Evolutionary conservation across 2,329 filamentous ascomycete genomes (phyloP).

Genomic region (Ambrosiella xylebori): DNA sequence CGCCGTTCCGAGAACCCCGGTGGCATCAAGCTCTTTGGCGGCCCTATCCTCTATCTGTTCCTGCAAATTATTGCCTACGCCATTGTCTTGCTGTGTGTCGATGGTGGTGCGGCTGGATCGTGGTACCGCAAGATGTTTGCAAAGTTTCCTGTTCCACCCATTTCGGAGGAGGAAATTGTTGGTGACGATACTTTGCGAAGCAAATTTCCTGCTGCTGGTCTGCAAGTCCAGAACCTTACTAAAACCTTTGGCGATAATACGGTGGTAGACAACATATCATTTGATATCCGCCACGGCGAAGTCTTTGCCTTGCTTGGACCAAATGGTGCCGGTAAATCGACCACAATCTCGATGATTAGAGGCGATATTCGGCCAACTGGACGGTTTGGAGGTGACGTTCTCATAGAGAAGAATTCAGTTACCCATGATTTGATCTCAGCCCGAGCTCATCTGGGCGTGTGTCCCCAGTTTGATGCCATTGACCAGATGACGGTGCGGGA

Average conservation of each 20-base stretch:
- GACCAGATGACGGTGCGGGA: conserved; percentile 82
- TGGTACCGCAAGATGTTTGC: conserved; percentile 28
- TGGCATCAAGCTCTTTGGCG: conserved; percentile 58
- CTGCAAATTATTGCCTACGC: conserved; percentile 58
- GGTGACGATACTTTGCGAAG: conserved; percentile 25
- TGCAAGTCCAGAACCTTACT: conserved; percentile 63
- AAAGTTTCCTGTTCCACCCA: not conserved
- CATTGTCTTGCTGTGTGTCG: conserved; percentile 57
- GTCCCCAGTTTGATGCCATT: conserved; percentile 74
- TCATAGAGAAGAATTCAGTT: conserved; percentile 64
- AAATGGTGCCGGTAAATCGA: conserved; percentile 83
- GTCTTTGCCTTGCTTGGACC: conserved; percentile 81
- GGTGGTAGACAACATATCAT: conserved; percentile 78
- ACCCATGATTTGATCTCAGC: conserved; percentile 54
- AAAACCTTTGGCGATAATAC: conserved; percentile 62
- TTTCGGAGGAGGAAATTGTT: conserved; percentile 40
- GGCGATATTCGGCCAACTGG: conserved; percentile 73
- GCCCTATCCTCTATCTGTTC: conserved; percentile 68
- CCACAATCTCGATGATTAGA: conserved; percentile 73
- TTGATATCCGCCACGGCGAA: conserved; percentile 62
- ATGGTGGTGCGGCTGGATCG: conserved; percentile 52
- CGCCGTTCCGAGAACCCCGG: conserved; percentile 51
- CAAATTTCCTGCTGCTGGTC: conserved; percentile 36
- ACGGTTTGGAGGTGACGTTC: conserved; percentile 54
- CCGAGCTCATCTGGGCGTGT: conserved; percentile 69